Conservation (phyloP, 164 flowering plant genomes). For the Hamamelis virginiana region DNA sequence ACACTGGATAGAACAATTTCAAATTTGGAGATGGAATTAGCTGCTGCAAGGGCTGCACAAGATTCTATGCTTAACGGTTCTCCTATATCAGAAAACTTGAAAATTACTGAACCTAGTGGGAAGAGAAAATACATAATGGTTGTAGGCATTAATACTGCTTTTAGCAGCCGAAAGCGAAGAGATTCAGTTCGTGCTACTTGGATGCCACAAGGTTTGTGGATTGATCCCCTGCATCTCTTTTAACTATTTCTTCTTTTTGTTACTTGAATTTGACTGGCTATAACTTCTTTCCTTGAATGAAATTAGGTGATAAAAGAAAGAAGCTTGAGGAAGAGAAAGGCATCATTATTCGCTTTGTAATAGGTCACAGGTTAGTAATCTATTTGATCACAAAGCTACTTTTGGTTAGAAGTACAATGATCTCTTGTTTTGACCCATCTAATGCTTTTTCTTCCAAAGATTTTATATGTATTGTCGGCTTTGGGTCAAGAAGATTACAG, state of each 20-base stretch:
- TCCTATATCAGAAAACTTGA: constrained; percentile 54
- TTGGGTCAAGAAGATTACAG: not conserved
- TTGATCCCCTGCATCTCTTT: constrained; percentile 1
- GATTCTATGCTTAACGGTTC: constrained; percentile 80
- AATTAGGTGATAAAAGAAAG: constrained; percentile 74
- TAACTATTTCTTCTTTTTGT: not conserved
- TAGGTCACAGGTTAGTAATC: constrained; percentile 83
- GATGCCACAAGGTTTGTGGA: constrained; percentile 85
- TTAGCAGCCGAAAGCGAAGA: constrained; percentile 94
- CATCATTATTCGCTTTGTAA: constrained; percentile 83
- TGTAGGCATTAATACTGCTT: constrained; percentile 90
- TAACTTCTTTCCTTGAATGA: not conserved
- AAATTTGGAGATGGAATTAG: constrained; percentile 91
- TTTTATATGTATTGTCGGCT: not conserved
- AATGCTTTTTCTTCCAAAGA: not conserved
- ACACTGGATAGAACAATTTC: constrained; percentile 89
- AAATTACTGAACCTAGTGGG: constrained; percentile 33
- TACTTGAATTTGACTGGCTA: not conserved
- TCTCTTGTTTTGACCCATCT: not conserved
- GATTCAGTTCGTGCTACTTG: constrained; percentile 97
- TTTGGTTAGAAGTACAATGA: not conserved
- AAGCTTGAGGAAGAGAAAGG: constrained; percentile 97
- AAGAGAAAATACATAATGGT: constrained; percentile 86
- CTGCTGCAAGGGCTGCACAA: constrained; percentile 91
- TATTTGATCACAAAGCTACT: not conserved